Percentiles rank a stretch among this genome's conserved stretches.
Conservation (phyloP, 352 stramenopile species). For the Globisporangium sylvaticum region DNA sequence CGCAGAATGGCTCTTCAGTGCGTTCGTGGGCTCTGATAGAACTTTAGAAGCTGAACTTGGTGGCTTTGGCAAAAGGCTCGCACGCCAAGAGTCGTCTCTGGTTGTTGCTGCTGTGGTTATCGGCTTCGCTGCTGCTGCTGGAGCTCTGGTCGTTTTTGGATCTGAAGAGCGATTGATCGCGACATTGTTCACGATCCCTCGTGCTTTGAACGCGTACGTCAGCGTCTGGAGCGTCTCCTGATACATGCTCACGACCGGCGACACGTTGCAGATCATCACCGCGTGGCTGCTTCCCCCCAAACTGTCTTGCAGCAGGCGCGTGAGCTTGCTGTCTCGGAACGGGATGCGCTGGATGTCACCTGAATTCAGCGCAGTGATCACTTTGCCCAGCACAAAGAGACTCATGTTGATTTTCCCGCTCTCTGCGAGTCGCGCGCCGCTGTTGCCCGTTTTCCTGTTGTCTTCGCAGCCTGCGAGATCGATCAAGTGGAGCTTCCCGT, state of each 20-base stretch:
- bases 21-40: not conserved
- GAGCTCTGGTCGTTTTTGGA: not conserved
- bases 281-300: constrained; percentile 35
- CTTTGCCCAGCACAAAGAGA: constrained; percentile 72
- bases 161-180: constrained; percentile 8
- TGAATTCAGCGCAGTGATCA: constrained; percentile 65
- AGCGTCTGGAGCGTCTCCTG: constrained; percentile 39
- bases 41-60: not conserved
- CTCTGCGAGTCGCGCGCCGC: constrained; percentile 23
- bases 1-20: not conserved
- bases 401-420: constrained; percentile 72
- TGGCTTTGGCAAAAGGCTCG: not conserved
- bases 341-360: constrained; percentile 65
- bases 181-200: constrained; percentile 29
- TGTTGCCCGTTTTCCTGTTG: constrained; percentile 31
- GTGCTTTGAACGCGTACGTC: constrained; percentile 35
- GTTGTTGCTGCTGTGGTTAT: not conserved
- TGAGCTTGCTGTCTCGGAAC: constrained; percentile 72
- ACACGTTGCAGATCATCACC: constrained; percentile 43
- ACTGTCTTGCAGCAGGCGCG: constrained; percentile 60
- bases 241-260: constrained; percentile 19
- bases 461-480: constrained; percentile 40
- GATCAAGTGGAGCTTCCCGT: constrained; percentile 40
- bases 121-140: not conserved
- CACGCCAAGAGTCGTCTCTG: not conserved